Evolutionary conservation across 2,329 filamentous ascomycete species (phyloP).

Genomic region (Diaporthe vaccinii): DNA sequence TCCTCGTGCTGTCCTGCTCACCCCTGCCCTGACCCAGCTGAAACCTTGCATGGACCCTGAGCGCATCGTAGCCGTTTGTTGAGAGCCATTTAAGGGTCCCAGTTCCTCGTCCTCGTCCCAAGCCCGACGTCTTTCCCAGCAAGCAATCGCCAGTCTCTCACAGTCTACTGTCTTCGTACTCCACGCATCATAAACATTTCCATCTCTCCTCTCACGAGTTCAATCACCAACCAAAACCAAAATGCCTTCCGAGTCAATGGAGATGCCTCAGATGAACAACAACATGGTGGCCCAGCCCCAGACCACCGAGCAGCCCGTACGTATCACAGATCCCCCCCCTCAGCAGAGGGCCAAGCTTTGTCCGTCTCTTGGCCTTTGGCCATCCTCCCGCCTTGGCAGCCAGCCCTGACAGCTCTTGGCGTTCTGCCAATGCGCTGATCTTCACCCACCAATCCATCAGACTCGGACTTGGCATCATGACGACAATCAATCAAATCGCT

Average conservation of each 20-base stretch:
- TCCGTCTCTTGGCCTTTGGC: constrained; percentile 26
- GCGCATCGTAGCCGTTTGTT: constrained; percentile 1
- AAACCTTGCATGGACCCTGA: constrained; percentile 35
- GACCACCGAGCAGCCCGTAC: constrained; percentile 46
- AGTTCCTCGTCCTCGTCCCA: neutral
- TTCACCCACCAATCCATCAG: neutral
- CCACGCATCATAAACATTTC: neutral
- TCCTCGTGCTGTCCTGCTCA: too few relatives aligned
- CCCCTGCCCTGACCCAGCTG: constrained; percentile 29
- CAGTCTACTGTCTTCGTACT: neutral
- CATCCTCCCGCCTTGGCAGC: constrained; percentile 37
- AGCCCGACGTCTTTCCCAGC: neutral
- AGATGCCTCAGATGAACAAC: constrained; percentile 38
- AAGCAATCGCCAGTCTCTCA: constrained; percentile 3
- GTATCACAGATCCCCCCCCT: constrained; percentile 36
- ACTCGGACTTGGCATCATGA: neutral
- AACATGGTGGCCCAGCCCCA: constrained; percentile 43
- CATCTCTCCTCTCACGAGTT: neutral
- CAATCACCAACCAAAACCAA: constrained; percentile 17
- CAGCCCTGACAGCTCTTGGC: constrained; percentile 17
- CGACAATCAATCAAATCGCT: neutral
- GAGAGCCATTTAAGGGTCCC: constrained; percentile 31
- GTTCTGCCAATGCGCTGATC: constrained; percentile 7
- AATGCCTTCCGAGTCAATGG: constrained; percentile 40
- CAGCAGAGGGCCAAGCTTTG: constrained; percentile 19